Conservation (phyloP, 768 basidiomycete species). For the Candolleomyces aberdarensis region DNA sequence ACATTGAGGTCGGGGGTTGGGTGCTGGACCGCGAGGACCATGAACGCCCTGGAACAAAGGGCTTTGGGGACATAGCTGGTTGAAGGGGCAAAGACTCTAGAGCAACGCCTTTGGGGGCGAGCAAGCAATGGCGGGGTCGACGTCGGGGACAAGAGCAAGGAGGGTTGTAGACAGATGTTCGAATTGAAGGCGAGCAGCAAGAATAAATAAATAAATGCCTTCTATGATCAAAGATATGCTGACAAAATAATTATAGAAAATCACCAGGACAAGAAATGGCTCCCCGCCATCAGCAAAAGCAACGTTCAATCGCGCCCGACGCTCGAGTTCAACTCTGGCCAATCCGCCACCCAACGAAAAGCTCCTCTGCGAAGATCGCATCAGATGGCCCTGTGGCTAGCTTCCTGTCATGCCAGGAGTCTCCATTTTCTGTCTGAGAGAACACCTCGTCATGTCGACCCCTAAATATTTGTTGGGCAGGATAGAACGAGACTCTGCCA, state of each 20-base stretch:
- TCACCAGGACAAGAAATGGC: neutral
- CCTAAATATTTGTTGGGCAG: neutral
- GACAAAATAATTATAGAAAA: neutral
- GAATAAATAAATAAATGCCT: neutral
- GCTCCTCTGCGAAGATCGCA: conserved; percentile 30
- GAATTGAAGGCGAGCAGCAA: neutral
- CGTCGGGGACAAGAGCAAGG: neutral
- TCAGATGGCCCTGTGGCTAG: conserved; percentile 32
- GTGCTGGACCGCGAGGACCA: neutral
- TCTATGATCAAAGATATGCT: neutral
- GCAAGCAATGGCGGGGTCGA: neutral
- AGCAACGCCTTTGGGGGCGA: neutral
- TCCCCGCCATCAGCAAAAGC: conserved; percentile 17
- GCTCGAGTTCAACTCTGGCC: conserved; percentile 11
- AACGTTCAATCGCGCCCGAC: conserved; percentile 46
- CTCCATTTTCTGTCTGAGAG: conserved; percentile 8
- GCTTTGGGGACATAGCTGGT: neutral
- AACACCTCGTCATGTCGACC: conserved; percentile 3
- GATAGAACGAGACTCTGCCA: neutral
- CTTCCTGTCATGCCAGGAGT: conserved; percentile 49
- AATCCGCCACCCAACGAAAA: neutral
- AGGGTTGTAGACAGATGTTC: neutral
- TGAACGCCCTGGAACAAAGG: neutral
- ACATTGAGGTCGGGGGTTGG: neutral
- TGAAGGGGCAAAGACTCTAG: neutral